Evolutionary conservation across 2,329 filamentous ascomycete species (phyloP).

Genomic region (Talaromyces pinophilus): DNA sequence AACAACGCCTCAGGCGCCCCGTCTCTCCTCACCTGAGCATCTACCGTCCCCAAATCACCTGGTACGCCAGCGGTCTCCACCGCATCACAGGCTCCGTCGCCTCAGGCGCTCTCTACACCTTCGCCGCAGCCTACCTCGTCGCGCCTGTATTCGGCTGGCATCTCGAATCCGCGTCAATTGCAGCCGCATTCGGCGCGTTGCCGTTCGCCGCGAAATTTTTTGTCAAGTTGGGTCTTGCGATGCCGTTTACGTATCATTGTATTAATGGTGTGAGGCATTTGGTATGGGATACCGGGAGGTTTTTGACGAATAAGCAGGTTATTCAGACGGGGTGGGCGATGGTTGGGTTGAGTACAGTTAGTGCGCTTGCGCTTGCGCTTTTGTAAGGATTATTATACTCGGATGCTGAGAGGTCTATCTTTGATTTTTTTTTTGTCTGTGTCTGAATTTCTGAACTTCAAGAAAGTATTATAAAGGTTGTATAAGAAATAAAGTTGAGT

Average conservation of each 20-base stretch:
- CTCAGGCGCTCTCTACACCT: conserved; percentile 75
- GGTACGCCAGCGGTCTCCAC: conserved; percentile 73
- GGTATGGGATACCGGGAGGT: conserved; percentile 66
- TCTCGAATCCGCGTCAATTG: conserved; percentile 64
- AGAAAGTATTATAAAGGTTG: conserved; percentile 1
- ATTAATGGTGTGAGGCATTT: conserved; percentile 73
- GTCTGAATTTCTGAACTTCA: neutral
- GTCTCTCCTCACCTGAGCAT: conserved; percentile 81
- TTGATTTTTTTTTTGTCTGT: neutral
- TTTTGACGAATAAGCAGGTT: conserved; percentile 65
- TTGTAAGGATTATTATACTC: conserved; percentile 34
- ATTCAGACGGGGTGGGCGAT: conserved; percentile 66
- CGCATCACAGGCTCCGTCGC: conserved; percentile 79
- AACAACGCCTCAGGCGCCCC: conserved; percentile 79
- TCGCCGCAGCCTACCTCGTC: conserved; percentile 76
- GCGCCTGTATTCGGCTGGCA: conserved; percentile 75
- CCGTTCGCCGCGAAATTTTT: conserved; percentile 60
- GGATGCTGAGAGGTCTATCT: conserved; percentile 29
- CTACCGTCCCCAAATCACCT: conserved; percentile 86
- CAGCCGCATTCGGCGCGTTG: conserved; percentile 64
- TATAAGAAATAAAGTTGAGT: neutral
- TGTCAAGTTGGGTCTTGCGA: conserved; percentile 60
- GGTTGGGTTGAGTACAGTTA: conserved; percentile 57
- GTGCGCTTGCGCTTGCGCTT: conserved; percentile 52
- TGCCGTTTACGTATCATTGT: conserved; percentile 68